Conservation (phyloP, 2,329 filamentous ascomycete species). For the Teratosphaeria nubilosa region DNA sequence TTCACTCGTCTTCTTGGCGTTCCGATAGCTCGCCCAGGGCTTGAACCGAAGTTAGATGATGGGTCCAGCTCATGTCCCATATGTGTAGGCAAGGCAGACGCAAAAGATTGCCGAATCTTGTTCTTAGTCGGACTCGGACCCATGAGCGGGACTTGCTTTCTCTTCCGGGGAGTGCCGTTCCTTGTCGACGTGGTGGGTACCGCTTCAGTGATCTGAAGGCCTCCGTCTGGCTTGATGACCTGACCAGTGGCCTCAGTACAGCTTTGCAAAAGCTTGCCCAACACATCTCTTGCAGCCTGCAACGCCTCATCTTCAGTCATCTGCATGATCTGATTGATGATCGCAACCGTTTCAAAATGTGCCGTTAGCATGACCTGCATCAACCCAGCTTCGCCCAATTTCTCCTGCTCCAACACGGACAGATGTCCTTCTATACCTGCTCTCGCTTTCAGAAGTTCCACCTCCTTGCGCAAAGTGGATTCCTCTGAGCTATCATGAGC, state of each 20-base stretch:
- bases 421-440: constrained; percentile 70
- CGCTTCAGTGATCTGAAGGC: constrained; percentile 49
- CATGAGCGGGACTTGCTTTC: constrained; percentile 40
- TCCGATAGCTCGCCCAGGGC: constrained; percentile 43
- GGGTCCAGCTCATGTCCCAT: constrained; percentile 12
- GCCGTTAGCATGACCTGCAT: constrained; percentile 78
- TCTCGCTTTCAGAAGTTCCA: constrained; percentile 72
- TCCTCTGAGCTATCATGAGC: constrained; percentile 50
- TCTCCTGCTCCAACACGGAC: constrained; percentile 75
- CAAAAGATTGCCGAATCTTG: constrained; percentile 27
- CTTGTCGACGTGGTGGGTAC: constrained; percentile 54
- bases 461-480: constrained; percentile 65
- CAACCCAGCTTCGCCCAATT: constrained; percentile 62
- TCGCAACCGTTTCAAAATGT: constrained; percentile 83
- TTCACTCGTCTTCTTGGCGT: constrained; percentile 71
- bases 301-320: constrained; percentile 81
- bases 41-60: constrained; percentile 9
- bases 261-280: constrained; percentile 66
- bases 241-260: constrained; percentile 68
- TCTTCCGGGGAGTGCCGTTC: constrained; percentile 66
- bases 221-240: constrained; percentile 82
- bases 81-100: constrained; percentile 16
- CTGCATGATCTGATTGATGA: constrained; percentile 67
- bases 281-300: constrained; percentile 63
- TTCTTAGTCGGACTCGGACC: constrained; percentile 40